These are phyloP conservation scores for Dentipellis sp. DNA, from an alignment of 768 basidiomycete genomes.

Conservation along the genomic window DNA sequence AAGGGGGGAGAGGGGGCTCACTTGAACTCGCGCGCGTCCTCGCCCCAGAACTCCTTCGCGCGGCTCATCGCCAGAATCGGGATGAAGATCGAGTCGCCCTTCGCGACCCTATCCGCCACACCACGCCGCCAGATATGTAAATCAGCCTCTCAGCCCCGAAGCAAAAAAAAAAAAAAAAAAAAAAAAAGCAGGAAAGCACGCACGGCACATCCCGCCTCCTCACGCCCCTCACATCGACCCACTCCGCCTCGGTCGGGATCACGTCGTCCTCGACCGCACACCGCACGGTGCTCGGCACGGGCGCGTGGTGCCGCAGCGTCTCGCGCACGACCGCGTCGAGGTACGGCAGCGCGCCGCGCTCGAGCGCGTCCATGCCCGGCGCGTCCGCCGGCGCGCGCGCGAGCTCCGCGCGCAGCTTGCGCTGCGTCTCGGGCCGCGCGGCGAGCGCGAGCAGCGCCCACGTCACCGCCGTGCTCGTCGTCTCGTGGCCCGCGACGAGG, in stretches of 20 bases:
- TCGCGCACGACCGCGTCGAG: constrained; percentile 25
- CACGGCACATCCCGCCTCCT: constrained; percentile 9
- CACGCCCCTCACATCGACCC: constrained; percentile 12
- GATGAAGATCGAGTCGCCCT: constrained; percentile 21
- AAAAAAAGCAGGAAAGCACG: not conserved
- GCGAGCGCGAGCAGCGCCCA: constrained; percentile 27
- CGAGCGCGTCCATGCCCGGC: constrained; percentile 18
- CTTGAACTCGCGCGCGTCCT: constrained; percentile 28
- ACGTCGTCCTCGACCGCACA: constrained; percentile 18
- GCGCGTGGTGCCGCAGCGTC: constrained; percentile 19
- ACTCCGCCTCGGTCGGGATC: constrained; percentile 21
- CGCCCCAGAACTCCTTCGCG: constrained; percentile 24
- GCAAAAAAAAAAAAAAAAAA: not conserved
- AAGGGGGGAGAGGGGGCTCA: not conserved
- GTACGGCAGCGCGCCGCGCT: constrained; percentile 21
- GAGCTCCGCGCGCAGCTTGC: constrained; percentile 25
- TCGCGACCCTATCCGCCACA: constrained; percentile 15
- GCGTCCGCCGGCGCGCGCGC: constrained; percentile 14
- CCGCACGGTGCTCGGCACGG: constrained; percentile 17
- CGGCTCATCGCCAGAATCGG: constrained; percentile 23
- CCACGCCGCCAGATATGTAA: too few relatives aligned
- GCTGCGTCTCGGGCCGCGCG: constrained; percentile 22
- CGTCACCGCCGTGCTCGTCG: constrained; percentile 20
- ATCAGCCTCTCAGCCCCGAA: too few relatives aligned
- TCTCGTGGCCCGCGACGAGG: constrained; percentile 22